Base-by-base conservation (phyloP, 164 flowering plant genomes). In the Stephania yunnanensis region DNA sequence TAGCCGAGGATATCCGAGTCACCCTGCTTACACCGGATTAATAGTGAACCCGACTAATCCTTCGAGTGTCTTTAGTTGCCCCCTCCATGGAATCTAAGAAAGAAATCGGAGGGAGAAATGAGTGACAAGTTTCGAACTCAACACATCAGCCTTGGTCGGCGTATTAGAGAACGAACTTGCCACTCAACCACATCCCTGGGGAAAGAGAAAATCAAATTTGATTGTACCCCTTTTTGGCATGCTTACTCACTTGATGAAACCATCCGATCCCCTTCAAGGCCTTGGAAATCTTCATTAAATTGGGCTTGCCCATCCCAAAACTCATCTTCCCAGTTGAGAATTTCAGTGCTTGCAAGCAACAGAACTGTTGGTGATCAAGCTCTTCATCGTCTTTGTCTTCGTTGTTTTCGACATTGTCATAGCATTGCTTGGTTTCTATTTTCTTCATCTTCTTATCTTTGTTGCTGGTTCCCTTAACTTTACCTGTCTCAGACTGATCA, bases 241-340 rank as follows among this genome's bases (percentile, higher is more conserved):
- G 82, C 79, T 66, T 84, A 67, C 74, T 73, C 17, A 80, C 84
- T 77, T 80, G 78, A 75, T 87, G 92, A 79, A 92, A 71, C 92
- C 95, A 85, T 46, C 97, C 92, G 76, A 95, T 48, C n/a, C 97
- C 93, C 76, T 87, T 91, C 67, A 95, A 70, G 4, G 91, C 91
- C 78, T 89, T 91, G 10, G 97, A 85, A 72, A 95, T 70, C 81
- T 79, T 90, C 46, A 86, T 75, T 71, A 94, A 78, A 80, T 80
- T 89, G 1, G 92, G 88, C 82, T 82, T 89, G 65, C 88, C 85
- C 85, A 94, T 86, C 25, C 96, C 94, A 80, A 92, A 70, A 79
- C 89, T 91, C 92, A 91, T 87, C 87, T 91, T 95, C 84, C 92
- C 89, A 0, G 97, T 82, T 22, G 97, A 91, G 75, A 92, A 86